These are phyloP conservation scores for Stagonosporopsis chrysanthemi DNA, from an alignment of 2,329 filamentous ascomycete genomes.

Conservation along the genomic window DNA sequence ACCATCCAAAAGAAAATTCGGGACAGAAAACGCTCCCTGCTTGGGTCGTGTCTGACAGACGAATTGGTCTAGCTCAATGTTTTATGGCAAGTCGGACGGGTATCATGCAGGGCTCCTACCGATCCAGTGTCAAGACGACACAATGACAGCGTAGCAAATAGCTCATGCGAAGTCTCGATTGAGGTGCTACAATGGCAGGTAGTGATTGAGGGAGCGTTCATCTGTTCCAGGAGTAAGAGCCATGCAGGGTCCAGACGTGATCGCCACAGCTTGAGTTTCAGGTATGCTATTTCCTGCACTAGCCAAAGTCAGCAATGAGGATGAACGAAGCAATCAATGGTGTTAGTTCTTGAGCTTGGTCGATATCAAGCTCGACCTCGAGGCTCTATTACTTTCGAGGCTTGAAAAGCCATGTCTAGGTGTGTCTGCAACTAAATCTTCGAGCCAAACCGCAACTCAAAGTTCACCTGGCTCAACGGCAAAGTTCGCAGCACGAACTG, in stretches of 20 bases:
- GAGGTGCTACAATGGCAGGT: background rate
- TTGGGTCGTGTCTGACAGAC: conserved; percentile 12
- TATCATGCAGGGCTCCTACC: conserved; percentile 21
- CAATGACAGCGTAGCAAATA: conserved; percentile 10
- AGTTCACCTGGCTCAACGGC: background rate
- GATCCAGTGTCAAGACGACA: conserved; percentile 24
- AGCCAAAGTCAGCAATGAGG: conserved; percentile 12
- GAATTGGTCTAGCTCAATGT: conserved; percentile 20
- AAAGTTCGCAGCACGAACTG: conserved; percentile 9
- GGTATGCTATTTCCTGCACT: conserved; percentile 1
- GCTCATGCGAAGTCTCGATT: conserved; percentile 4
- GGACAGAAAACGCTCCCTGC: conserved; percentile 1
- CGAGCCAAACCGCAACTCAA: background rate
- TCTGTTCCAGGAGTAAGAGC: conserved; percentile 29
- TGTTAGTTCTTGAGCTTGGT: background rate
- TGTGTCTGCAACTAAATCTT: background rate
- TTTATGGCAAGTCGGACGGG: conserved; percentile 17
- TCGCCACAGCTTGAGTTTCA: conserved; percentile 28
- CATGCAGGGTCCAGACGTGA: conserved; percentile 25
- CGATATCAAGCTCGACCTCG: background rate
- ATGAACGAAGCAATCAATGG: conserved; percentile 16
- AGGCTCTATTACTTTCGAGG: background rate
- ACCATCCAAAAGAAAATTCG: background rate
- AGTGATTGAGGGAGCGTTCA: conserved; percentile 19
- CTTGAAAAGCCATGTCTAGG: no score